Conservation (phyloP, 1,139 yeast species). For the Waltiozyma sp. region DNA sequence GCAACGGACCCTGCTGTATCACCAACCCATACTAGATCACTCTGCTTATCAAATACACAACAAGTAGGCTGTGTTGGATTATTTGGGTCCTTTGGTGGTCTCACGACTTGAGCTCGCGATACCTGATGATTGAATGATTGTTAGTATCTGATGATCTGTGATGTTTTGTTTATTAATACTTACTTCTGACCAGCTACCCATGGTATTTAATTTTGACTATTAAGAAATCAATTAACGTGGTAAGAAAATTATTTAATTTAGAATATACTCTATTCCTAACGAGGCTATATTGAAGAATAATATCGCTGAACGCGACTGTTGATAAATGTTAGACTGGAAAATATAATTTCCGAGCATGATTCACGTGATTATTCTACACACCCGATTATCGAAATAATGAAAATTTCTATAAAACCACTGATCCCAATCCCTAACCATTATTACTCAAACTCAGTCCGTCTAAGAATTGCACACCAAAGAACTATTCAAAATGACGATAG, state of each 20-base stretch:
- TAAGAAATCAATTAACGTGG: not conserved
- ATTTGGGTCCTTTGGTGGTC: constrained; percentile 13
- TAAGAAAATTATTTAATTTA: not conserved
- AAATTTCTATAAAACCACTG: too few species aligned
- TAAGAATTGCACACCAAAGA: too few species aligned
- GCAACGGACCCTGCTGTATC: constrained; percentile 40
- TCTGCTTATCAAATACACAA: constrained; percentile 50
- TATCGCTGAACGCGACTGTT: too few species aligned
- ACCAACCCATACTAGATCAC: constrained; percentile 84
- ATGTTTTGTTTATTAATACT: constrained; percentile 1
- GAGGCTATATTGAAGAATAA: too few species aligned
- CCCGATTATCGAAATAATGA: too few species aligned
- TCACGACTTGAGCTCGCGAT: constrained; percentile 11
- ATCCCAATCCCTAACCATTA: too few species aligned
- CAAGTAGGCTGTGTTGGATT: constrained; percentile 9
- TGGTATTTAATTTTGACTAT: not conserved
- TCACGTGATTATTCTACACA: too few species aligned
- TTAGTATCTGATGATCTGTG: not conserved
- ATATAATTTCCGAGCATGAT: too few species aligned
- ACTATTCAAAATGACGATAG: not conserved
- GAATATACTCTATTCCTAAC: too few species aligned
- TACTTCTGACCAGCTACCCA: constrained; percentile 17
- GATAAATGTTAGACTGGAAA: too few species aligned
- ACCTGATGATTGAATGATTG: not conserved
- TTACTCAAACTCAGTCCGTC: too few species aligned